These are phyloP conservation scores for Hippophae rhamnoides DNA, from an alignment of 306 rosid species.

Conservation along the genomic window DNA sequence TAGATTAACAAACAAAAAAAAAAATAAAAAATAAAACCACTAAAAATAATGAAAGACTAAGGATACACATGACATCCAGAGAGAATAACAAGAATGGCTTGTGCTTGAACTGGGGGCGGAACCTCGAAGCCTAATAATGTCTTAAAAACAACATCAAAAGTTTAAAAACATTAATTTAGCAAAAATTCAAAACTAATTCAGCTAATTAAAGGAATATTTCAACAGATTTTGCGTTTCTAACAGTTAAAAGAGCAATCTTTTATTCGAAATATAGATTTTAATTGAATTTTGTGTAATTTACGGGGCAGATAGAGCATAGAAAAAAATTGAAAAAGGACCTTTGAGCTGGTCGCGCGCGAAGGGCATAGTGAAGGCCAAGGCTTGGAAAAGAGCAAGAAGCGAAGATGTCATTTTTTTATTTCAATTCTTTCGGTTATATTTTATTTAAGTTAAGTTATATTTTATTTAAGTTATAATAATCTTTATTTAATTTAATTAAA, in stretches of 20 bases:
- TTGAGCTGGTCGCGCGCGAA: constrained; percentile 63
- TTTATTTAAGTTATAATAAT: no score
- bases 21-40: background rate
- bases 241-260: background rate
- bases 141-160: background rate
- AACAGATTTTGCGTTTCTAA: background rate
- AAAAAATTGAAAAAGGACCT: constrained; percentile 26
- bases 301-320: background rate
- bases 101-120: constrained; percentile 80
- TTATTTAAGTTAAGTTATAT: no score
- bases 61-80: constrained; percentile 79
- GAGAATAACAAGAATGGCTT: constrained; percentile 69
- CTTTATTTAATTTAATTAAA: no score
- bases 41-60: constrained; percentile 11
- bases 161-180: background rate
- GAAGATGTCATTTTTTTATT: constrained; percentile 28
- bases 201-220: background rate
- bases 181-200: background rate
- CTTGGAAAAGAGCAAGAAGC: constrained; percentile 72
- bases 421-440: no score
- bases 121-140: constrained; percentile 73
- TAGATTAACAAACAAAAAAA: background rate
- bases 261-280: background rate
- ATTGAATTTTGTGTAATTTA: background rate
- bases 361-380: constrained; percentile 59